Percentiles rank a stretch among this genome's conserved stretches.
Conservation (phyloP, 2,329 filamentous ascomycete genomes). For the Apiospora arundinis region DNA sequence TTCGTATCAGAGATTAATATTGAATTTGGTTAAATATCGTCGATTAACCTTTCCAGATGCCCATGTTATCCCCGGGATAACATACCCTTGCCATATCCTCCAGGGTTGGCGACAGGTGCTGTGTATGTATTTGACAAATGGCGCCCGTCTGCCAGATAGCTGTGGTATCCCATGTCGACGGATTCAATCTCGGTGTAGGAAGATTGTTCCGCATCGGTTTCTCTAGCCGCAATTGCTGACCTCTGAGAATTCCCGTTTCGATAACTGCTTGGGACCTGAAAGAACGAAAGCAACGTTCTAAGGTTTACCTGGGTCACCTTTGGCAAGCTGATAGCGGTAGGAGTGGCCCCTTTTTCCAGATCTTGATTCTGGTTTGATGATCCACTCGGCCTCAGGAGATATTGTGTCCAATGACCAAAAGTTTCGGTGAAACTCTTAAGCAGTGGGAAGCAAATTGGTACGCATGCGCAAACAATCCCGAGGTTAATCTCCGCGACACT, state of each 20-base stretch:
- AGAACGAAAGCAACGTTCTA: neutral
- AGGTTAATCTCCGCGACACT: neutral
- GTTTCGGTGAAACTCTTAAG: neutral
- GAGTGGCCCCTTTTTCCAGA: neutral
- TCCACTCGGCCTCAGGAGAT: neutral
- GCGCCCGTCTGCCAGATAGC: neutral
- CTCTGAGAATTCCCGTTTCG: neutral
- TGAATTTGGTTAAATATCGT: too few species aligned
- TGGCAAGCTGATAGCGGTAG: neutral
- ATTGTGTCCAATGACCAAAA: neutral
- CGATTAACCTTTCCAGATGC: too few species aligned
- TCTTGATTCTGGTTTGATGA: neutral
- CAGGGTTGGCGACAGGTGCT: neutral
- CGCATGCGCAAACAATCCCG: neutral
- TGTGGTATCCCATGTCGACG: neutral
- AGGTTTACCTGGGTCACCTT: neutral
- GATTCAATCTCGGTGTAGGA: neutral
- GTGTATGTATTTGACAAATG: neutral
- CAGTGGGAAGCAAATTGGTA: neutral
- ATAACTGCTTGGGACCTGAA: neutral
- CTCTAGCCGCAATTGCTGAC: neutral
- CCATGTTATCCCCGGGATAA: neutral
- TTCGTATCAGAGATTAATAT: too few species aligned
- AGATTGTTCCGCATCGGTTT: neutral
- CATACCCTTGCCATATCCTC: neutral